These are phyloP conservation scores for Amanita molliuscula DNA, from an alignment of 768 basidiomycete species.

Conservation along the genomic window DNA sequence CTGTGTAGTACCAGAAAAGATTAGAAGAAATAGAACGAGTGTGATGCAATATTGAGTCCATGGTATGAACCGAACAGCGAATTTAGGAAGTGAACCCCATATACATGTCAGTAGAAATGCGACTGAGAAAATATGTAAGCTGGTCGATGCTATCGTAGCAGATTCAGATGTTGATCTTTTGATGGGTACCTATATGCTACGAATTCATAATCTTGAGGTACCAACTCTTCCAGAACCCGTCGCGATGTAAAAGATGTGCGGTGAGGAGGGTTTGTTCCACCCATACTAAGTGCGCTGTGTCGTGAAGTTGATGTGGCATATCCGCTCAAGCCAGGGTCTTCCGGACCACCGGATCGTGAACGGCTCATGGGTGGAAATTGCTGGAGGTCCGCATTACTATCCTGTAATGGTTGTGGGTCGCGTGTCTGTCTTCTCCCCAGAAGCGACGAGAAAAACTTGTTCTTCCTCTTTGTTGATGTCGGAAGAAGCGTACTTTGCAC, in stretches of 20 bases:
- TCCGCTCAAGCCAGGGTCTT: constrained; percentile 33
- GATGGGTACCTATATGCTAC: constrained; percentile 85
- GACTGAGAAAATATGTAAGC: background rate
- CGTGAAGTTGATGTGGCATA: constrained; percentile 42
- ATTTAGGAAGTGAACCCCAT: background rate
- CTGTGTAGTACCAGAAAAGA: background rate
- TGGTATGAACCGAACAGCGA: background rate
- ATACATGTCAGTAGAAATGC: background rate
- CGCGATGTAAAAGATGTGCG: constrained; percentile 58
- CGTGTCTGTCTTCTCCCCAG: constrained; percentile 45
- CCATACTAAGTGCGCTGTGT: constrained; percentile 35
- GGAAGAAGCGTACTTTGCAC: constrained; percentile 18
- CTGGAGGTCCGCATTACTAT: constrained; percentile 21
- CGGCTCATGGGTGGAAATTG: constrained; percentile 39
- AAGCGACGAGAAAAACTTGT: constrained; percentile 57
- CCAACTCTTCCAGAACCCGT: constrained; percentile 66
- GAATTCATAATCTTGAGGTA: constrained; percentile 80
- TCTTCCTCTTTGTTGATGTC: constrained; percentile 49
- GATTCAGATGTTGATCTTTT: constrained; percentile 55
- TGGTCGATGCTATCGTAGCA: constrained; percentile 25
- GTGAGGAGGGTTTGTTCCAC: constrained; percentile 23
- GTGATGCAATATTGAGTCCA: background rate
- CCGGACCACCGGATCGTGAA: constrained; percentile 36
- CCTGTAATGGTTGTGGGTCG: constrained; percentile 23
- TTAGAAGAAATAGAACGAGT: background rate